Percentiles rank a stretch among this genome's conserved stretches.
These are phyloP conservation scores for Podospora anserina DNA, from an alignment of 495 filamentous ascomycete genomes.

Conservation along the genomic window DNA sequence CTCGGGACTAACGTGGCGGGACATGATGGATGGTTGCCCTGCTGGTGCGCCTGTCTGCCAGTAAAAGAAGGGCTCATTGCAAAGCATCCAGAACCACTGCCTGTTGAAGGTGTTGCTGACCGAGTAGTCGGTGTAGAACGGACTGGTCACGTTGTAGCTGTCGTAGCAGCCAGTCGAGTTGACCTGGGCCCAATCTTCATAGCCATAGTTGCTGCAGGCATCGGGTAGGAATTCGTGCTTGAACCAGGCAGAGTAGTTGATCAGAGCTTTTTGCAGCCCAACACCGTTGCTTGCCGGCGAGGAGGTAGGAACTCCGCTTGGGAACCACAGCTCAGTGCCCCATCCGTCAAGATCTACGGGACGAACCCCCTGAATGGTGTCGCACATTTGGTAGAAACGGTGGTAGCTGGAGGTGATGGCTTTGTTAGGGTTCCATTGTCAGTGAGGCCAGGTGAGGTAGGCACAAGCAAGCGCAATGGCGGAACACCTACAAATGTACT, in stretches of 20 bases:
- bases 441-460: neutral
- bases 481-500: neutral
- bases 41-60: constrained; percentile 54
- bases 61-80: constrained; percentile 61
- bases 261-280: constrained; percentile 53
- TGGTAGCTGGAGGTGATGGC: constrained; percentile 40
- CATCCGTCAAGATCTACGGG: constrained; percentile 2
- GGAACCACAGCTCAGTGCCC: neutral
- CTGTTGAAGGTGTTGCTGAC: constrained; percentile 50
- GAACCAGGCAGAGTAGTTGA: constrained; percentile 55
- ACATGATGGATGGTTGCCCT: constrained; percentile 45
- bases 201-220: constrained; percentile 4
- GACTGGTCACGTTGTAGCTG: constrained; percentile 53
- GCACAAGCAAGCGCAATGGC: neutral
- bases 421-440: neutral
- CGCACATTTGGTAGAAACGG: constrained; percentile 53
- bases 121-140: constrained; percentile 51
- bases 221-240: constrained; percentile 37
- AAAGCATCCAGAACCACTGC: constrained; percentile 62
- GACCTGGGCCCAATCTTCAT: constrained; percentile 16
- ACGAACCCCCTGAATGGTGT: constrained; percentile 38
- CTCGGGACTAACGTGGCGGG: constrained; percentile 49
- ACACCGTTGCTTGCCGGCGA: constrained; percentile 40
- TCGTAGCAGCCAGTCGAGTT: constrained; percentile 54
- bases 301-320: constrained; percentile 29